Base-by-base conservation (phyloP, 108 stramenopile species). In the Nannochloropsis gaditana region DNA sequence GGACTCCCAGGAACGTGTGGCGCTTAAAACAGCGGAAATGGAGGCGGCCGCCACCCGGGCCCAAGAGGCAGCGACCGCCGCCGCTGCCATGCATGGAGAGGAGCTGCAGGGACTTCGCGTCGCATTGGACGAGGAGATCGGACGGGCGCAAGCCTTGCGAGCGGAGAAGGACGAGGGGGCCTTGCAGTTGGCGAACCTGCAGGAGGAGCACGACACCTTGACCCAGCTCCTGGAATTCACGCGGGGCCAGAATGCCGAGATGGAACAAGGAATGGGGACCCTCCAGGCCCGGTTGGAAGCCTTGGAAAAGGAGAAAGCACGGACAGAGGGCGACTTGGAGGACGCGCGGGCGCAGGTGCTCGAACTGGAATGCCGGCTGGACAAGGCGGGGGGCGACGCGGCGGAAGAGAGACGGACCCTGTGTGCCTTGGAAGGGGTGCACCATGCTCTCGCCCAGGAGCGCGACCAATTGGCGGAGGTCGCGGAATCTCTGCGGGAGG, bases 221-320 rank as follows among this genome's bases (percentile, higher is more conserved):
- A 73, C 59, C 15, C 59, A 73, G 59, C 59, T 73, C n/a, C 59
- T 73, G 19, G 59, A 73, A 73, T 73, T 73, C 59, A 73, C 59
- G 19, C 59, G n/a, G n/a, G 59, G 59, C 59, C 15, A 73, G n/a
- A 73, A 73, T 8, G n/a, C 59, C n/a, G 59, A 73, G 59, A 73
- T 73, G 59, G 59, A 73, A 0, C 19, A 15, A 73, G 59, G 19
- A 73, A 73, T 73, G 59, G 3, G 19, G 59, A 73, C 59, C 59
- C 59, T 73, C 19, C 59, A 73, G n/a, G 59, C 59, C 59, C 4
- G n/a, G n/a, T n/a, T 8, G 19, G 19, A 73, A 6, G 59, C 59
- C 4, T 73, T 73, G 59, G 59, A n/a, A 15, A 73, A 73, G 59
- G 59, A 73, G 2, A 73, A 73, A 8, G n/a, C 59, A 73, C 59